Percentiles rank a stretch among this genome's conserved stretches.
phyloP scores from a whole-genome alignment of 106 monocot genomes.

The Posidonia australis region DNA sequence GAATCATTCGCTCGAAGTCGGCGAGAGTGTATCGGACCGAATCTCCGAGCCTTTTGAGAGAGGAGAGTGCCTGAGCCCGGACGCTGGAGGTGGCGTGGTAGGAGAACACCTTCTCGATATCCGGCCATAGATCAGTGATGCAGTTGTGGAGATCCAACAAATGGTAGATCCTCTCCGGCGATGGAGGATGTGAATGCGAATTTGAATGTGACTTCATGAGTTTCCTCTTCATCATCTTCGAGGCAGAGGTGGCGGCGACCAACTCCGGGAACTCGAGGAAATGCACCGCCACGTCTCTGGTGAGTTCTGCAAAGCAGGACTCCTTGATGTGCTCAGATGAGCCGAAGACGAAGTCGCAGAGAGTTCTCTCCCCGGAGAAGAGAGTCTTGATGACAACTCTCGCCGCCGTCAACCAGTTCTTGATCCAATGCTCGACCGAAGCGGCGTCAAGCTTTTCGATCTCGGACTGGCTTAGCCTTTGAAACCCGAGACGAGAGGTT shows the following conservation, averaged over 20 bases:
- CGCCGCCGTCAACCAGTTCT: slow-evolving; percentile 28
- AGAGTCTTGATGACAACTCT: too few relatives aligned
- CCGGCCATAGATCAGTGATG: too few relatives aligned
- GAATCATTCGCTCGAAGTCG: slow-evolving; percentile 42
- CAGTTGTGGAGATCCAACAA: slow-evolving; percentile 44
- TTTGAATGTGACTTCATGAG: neutral
- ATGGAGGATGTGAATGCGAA: neutral
- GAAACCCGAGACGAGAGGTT: slow-evolving; percentile 41
- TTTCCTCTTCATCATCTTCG: slow-evolving; percentile 11
- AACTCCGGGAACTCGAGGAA: slow-evolving; percentile 36
- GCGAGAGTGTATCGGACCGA: slow-evolving; percentile 21
- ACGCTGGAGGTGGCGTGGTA: slow-evolving; percentile 26
- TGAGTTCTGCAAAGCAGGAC: slow-evolving; percentile 35
- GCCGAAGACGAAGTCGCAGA: too few relatives aligned
- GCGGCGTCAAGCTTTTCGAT: slow-evolving; percentile 44
- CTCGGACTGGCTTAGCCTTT: slow-evolving; percentile 6
- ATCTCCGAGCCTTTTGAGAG: too few relatives aligned
- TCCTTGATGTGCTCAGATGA: too few relatives aligned
- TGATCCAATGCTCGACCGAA: slow-evolving; percentile 26
- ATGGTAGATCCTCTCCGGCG: slow-evolving; percentile 47
- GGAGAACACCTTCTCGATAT: slow-evolving; percentile 36
- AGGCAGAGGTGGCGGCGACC: slow-evolving; percentile 3
- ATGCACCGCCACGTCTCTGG: slow-evolving; percentile 21
- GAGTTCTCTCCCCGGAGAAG: too few relatives aligned
- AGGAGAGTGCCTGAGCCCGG: too few relatives aligned